phyloP scores from a whole-genome alignment of 768 basidiomycete genomes.

The Podaxis rugospora region DNA sequence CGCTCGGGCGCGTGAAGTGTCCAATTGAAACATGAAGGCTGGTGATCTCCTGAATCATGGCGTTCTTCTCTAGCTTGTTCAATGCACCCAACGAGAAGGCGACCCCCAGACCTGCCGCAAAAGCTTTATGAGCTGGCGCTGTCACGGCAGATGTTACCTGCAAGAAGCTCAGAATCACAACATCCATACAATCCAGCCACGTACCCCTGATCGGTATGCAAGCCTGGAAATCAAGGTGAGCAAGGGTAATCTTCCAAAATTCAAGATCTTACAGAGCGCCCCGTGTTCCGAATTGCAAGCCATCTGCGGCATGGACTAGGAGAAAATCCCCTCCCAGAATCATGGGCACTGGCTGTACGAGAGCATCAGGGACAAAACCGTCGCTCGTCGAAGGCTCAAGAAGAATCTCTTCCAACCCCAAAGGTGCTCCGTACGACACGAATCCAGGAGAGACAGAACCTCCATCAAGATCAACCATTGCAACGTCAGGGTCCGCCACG shows the following conservation, averaged over 20 bases:
- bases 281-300: constrained; percentile 63
- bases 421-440: constrained; percentile 63
- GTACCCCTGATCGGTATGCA: constrained; percentile 66
- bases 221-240: constrained; percentile 34
- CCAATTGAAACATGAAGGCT: constrained; percentile 65
- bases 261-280: constrained; percentile 58
- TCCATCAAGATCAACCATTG: constrained; percentile 60
- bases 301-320: constrained; percentile 67
- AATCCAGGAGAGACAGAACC: constrained; percentile 66
- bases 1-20: constrained; percentile 46
- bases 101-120: constrained; percentile 62
- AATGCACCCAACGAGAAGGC: constrained; percentile 58
- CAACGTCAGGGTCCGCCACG: constrained; percentile 19
- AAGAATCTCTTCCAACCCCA: constrained; percentile 69
- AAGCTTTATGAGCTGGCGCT: constrained; percentile 48
- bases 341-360: constrained; percentile 38
- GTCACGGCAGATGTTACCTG: constrained; percentile 59
- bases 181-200: constrained; percentile 6
- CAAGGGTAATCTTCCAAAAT: not conserved
- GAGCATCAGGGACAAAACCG: constrained; percentile 55
- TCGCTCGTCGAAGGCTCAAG: constrained; percentile 69
- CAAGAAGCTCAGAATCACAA: not conserved
- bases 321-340: constrained; percentile 48
- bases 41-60: constrained; percentile 58
- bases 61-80: constrained; percentile 56